phyloP scores from a whole-genome alignment of 345 rosid species.

The Lepidium aucheri region DNA sequence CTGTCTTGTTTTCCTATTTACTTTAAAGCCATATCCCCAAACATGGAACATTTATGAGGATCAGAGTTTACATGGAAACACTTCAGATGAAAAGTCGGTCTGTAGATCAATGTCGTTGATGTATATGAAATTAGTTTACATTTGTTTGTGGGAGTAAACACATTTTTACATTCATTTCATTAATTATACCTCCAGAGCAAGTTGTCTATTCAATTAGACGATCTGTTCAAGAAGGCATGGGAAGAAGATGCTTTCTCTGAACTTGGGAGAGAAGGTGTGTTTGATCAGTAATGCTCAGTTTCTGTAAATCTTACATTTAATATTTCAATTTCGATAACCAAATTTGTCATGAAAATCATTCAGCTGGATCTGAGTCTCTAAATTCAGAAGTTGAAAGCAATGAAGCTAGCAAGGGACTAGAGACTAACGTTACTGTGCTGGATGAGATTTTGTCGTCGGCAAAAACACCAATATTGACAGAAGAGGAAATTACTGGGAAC shows the following conservation, averaged over 20 bases:
- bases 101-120: slow-evolving; percentile 25
- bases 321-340: neutral
- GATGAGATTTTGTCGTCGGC: slow-evolving; percentile 76
- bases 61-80: slow-evolving; percentile 27
- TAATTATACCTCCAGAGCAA: slow-evolving; percentile 46
- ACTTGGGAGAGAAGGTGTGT: slow-evolving; percentile 53
- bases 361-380: slow-evolving; percentile 43
- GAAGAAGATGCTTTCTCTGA: slow-evolving; percentile 58
- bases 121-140: neutral
- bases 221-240: slow-evolving; percentile 85
- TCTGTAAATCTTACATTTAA: neutral
- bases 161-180: neutral
- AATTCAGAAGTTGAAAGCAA: slow-evolving; percentile 29
- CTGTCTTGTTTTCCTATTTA: slow-evolving; percentile 14
- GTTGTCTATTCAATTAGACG: slow-evolving; percentile 82
- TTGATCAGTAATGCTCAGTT: neutral
- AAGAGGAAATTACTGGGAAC: slow-evolving; percentile 27
- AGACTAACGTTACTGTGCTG: slow-evolving; percentile 44
- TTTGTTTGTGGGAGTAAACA: neutral
- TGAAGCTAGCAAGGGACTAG: slow-evolving; percentile 16
- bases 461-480: slow-evolving; percentile 33
- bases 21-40: slow-evolving; percentile 53
- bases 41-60: slow-evolving; percentile 71
- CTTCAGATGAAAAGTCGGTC: slow-evolving; percentile 57
- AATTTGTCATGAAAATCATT: slow-evolving; percentile 27